Conservation (phyloP, 2,329 filamentous ascomycete genomes). For the Pezicula carpinea region DNA sequence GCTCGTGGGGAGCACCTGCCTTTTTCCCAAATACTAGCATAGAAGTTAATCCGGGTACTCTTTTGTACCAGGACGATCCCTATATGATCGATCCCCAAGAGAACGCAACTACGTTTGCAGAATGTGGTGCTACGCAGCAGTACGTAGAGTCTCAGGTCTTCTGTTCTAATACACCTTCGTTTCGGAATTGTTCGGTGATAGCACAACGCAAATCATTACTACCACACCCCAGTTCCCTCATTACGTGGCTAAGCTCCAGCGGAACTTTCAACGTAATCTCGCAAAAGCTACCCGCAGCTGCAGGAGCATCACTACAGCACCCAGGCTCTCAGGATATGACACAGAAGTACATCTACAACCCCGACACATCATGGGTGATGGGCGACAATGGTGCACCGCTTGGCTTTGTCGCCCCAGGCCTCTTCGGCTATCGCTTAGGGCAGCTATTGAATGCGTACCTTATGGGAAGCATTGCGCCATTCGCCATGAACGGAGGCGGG, state of each 20-base stretch:
- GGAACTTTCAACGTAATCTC: slow-evolving; percentile 12
- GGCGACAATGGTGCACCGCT: slow-evolving; percentile 7
- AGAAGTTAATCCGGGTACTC: slow-evolving; percentile 9
- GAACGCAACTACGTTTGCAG: slow-evolving; percentile 9
- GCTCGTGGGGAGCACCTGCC: neutral
- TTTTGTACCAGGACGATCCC: slow-evolving; percentile 17
- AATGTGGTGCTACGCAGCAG: slow-evolving; percentile 15
- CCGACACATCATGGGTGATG: slow-evolving; percentile 6
- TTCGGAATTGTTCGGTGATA: slow-evolving; percentile 14
- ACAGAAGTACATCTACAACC: slow-evolving; percentile 16
- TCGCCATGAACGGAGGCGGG: slow-evolving; percentile 11
- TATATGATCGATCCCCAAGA: no score
- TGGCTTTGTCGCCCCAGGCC: slow-evolving; percentile 5
- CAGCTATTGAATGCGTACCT: slow-evolving; percentile 18
- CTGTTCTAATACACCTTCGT: slow-evolving; percentile 10
- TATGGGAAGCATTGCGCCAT: slow-evolving; percentile 14
- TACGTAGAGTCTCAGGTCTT: slow-evolving; percentile 17
- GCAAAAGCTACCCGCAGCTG: neutral
- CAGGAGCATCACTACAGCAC: neutral
- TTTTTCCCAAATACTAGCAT: slow-evolving; percentile 1
- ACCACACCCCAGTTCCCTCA: slow-evolving; percentile 11
- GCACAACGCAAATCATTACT: slow-evolving; percentile 18
- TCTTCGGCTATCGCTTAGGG: slow-evolving; percentile 17
- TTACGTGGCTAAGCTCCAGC: slow-evolving; percentile 18
- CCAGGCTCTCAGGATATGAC: neutral